These are phyloP conservation scores for Puya raimondii DNA, from an alignment of 176 grass and related monocot species.

Conservation along the genomic window DNA sequence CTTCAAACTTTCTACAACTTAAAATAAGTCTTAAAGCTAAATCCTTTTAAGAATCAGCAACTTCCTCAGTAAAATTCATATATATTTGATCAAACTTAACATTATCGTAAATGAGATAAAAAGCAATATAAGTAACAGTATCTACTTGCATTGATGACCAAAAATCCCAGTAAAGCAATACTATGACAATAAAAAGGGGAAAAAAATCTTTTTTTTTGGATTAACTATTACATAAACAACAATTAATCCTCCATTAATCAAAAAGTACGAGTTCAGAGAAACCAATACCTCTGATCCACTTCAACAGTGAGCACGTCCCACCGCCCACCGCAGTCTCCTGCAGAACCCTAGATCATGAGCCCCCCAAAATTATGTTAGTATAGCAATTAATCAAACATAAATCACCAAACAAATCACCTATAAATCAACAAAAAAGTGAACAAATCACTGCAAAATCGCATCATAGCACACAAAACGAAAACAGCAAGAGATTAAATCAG, in stretches of 20 bases:
- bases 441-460: conserved; percentile 12
- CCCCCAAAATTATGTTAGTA: not conserved
- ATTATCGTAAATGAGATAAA: too few species aligned
- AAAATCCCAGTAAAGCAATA: too few species aligned
- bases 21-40: too few species aligned
- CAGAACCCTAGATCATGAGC: conserved; percentile 48
- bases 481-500: not conserved
- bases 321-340: conserved; percentile 62
- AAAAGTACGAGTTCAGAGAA: not conserved
- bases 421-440: not conserved
- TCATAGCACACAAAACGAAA: conserved; percentile 6
- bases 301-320: conserved; percentile 70
- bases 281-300: conserved; percentile 78
- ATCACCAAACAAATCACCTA: not conserved
- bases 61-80: too few species aligned
- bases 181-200: too few species aligned
- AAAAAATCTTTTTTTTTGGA: not conserved
- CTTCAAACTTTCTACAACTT: too few species aligned
- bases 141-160: too few species aligned
- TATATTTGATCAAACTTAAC: too few species aligned
- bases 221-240: not conserved
- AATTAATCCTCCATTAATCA: not conserved
- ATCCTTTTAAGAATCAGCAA: too few species aligned
- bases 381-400: too few species aligned
- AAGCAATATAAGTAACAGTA: too few species aligned